These are phyloP conservation scores for Wallacemonas sp. DNA, from an alignment of 208 protist species.

Conservation along the genomic window DNA sequence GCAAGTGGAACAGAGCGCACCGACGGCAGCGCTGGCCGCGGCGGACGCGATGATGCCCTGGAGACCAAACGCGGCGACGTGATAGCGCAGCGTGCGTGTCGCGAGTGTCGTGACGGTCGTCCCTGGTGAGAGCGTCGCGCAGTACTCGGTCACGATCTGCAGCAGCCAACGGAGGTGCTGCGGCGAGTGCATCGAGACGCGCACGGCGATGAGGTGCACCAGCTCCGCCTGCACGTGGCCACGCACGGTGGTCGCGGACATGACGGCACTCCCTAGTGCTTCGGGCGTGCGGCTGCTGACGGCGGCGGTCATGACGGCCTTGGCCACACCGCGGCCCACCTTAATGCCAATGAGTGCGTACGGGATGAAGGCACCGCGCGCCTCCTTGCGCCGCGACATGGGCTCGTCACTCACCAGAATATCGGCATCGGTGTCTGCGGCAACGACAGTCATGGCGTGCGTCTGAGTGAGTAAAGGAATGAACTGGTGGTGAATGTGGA, in stretches of 20 bases:
- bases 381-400: background rate
- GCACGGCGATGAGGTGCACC: slow-evolving; percentile 40
- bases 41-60: slow-evolving; percentile 46
- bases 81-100: slow-evolving; percentile 41
- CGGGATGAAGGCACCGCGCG: background rate
- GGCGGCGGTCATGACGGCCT: slow-evolving; percentile 39
- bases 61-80: slow-evolving; percentile 54
- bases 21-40: slow-evolving; percentile 44
- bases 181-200: slow-evolving; percentile 32
- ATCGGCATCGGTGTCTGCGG: background rate
- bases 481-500: background rate
- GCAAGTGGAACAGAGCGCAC: slow-evolving; percentile 35
- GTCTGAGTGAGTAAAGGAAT: background rate
- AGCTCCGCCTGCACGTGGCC: slow-evolving; percentile 53
- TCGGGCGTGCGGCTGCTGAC: slow-evolving; percentile 35
- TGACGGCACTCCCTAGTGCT: slow-evolving; percentile 46
- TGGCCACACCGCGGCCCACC: slow-evolving; percentile 30
- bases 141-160: slow-evolving; percentile 25
- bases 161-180: slow-evolving; percentile 34
- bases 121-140: slow-evolving; percentile 19
- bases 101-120: slow-evolving; percentile 34
- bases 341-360: slow-evolving; percentile 33
- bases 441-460: background rate
- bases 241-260: slow-evolving; percentile 43
- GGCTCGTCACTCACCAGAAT: background rate